phyloP scores from a whole-genome alignment of 2,329 filamentous ascomycete species.

The Coniochaeta pulveracea region DNA sequence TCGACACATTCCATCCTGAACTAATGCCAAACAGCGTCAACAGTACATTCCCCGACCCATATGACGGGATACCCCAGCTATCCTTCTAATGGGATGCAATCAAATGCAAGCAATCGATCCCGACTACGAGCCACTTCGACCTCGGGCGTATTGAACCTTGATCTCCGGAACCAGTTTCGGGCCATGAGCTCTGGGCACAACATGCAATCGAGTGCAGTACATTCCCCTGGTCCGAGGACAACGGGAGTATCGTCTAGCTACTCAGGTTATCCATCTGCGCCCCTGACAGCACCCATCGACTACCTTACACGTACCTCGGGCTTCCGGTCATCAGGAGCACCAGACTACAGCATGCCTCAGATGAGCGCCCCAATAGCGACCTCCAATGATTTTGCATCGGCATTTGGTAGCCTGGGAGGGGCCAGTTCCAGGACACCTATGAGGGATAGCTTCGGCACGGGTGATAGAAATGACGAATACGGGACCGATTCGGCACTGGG shows the following conservation, averaged over 20 bases:
- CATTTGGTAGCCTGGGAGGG: constrained; percentile 29
- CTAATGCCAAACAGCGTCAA: constrained; percentile 22
- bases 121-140: constrained; percentile 38
- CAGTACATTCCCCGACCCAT: constrained; percentile 36
- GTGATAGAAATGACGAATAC: constrained; percentile 16
- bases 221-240: constrained; percentile 23
- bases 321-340: constrained; percentile 20
- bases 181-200: constrained; percentile 17
- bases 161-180: constrained; percentile 33
- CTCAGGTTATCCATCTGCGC: constrained; percentile 40
- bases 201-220: constrained; percentile 14
- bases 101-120: constrained; percentile 30
- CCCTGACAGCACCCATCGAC: constrained; percentile 41
- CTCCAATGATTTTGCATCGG: constrained; percentile 38
- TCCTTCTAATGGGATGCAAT: constrained; percentile 26
- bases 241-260: constrained; percentile 28
- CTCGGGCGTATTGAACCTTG: constrained; percentile 31
- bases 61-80: constrained; percentile 37
- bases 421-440: constrained; percentile 29
- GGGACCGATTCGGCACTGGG: constrained; percentile 15
- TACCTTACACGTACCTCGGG: constrained; percentile 33
- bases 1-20: not conserved
- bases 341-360: constrained; percentile 41
- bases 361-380: constrained; percentile 43
- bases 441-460: constrained; percentile 28